Evolutionary conservation across 1,139 yeast species (phyloP), one percentile per base, ranked within the genome.

Genomic region (Yamadazyma friedrichii): DNA sequence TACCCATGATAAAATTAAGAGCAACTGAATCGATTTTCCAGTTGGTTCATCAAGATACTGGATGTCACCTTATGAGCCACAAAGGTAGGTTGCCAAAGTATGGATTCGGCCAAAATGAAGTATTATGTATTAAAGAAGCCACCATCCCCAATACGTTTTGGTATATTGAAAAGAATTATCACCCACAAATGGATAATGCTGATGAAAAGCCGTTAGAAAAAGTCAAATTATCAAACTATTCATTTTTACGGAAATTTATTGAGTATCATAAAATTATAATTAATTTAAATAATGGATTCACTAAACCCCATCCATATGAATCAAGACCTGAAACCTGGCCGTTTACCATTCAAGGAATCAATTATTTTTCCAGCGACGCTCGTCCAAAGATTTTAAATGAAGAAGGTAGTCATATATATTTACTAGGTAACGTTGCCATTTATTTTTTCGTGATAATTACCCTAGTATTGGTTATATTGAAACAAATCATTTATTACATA

Each of bases 71-170:
- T 37, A 58, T 85, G 47, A 76, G 85, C 6, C 94, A 87, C 54
- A 74, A 73, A 27, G 70, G 70, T 6, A 73, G 67, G 49, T 64
- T 88, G 32, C 94, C 94, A 3, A 70, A 68, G 1, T 84, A 89
- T 88, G 94, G 82, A 0, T 70, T 69, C 47, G 67, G 70, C 27
- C 94, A 85, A 53, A 82, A 81, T 57, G 96, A 88, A 62, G 88
- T 87, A 2, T 62, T 84, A 16, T 88, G 96, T 60, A 74, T 85
- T 28, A 76, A 77, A 33, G 76, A 75, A 28, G 88, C 95, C 10
- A 76, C 76, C 3, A 60, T 68, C 28, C 73, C 76, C 10, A 76
- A 80, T 50, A 70, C 91, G 0, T 59, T 76, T 35, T 87, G 94
- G 82, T 76, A 68, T 49, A 67, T 87, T 37, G 95, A 86, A 50